A percentile compares a stretch with the other conserved stretches of the same genome.
These are phyloP conservation scores for Kandelia obovata DNA, from an alignment of 345 rosid genomes.

Conservation along the genomic window DNA sequence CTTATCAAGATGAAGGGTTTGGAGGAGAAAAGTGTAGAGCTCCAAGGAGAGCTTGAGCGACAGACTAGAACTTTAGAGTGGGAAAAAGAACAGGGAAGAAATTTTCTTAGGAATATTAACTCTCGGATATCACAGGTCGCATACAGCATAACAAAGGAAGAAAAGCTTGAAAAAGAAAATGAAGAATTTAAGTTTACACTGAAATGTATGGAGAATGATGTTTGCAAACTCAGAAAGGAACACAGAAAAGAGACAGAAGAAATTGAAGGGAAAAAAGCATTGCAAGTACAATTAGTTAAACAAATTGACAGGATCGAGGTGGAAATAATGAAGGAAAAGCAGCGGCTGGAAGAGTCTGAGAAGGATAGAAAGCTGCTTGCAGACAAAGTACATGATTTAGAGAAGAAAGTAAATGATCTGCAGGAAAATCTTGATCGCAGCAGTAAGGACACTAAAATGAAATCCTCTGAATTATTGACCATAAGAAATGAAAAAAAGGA, in stretches of 20 bases:
- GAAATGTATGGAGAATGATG: constrained; percentile 42
- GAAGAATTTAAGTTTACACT: constrained; percentile 27
- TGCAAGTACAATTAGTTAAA: constrained; percentile 35
- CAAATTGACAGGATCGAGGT: constrained; percentile 30
- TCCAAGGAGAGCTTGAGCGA: constrained; percentile 36
- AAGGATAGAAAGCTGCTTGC: constrained; percentile 30
- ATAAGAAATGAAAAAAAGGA: constrained; percentile 46
- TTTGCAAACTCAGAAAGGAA: constrained; percentile 37
- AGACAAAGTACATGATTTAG: constrained; percentile 37
- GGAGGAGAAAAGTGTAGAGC: constrained; percentile 37
- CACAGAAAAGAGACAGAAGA: constrained; percentile 36
- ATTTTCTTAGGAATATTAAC: constrained; percentile 37
- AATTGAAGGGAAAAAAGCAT: constrained; percentile 35
- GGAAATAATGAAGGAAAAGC: constrained; percentile 35
- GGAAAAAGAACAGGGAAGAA: constrained; percentile 32
- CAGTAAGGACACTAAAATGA: constrained; percentile 29
- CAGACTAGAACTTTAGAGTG: constrained; percentile 31
- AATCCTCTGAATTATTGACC: constrained; percentile 35
- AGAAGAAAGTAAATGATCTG: constrained; percentile 39
- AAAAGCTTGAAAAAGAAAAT: constrained; percentile 38
- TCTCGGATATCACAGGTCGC: constrained; percentile 19
- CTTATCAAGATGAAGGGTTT: constrained; percentile 38
- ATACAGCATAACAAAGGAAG: too few species aligned
- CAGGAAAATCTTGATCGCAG: constrained; percentile 25
- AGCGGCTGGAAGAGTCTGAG: constrained; percentile 35